Base-by-base conservation (phyloP, 2,329 filamentous ascomycete genomes). In the Purpureocillium lavendulum region DNA sequence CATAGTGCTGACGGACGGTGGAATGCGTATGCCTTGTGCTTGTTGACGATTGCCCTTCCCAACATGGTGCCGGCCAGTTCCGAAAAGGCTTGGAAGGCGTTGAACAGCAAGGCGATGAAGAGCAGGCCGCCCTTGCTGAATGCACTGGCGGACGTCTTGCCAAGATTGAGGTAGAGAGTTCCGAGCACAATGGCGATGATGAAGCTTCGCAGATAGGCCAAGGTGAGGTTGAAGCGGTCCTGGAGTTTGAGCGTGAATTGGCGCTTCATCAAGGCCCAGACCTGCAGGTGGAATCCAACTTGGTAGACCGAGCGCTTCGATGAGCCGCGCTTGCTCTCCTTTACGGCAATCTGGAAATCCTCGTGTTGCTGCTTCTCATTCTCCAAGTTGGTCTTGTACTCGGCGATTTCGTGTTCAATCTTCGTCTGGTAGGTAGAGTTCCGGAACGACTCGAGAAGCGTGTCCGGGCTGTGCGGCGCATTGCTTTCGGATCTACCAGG, bases 211-310 rank as follows among this genome's bases (percentile, higher is more conserved):
- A 73, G 47, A 84, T 84, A 92, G 2, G 81, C 81, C 24, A 92
- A 76, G 12, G 70, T 65, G 6, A 94, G 69, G n/a, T 80, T 79
- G 53, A 89, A 83, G 42, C 82, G 82, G 57, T 94, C 87, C 59
- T 94, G 86, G 67, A 87, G 82, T 65, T 92, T 92, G 51, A 94
- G 80, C 38, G 83, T 69, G 57, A 88, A 92, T 57, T 94, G 87
- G 5, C 87, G 78, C 58, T 87, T 82, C 73, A 89, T 84, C 45
- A 92, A 63, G 1, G 84, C 84, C 82, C 82, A 89, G 16, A 92
- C 72, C 57, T 94, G 88, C 2, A 86, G 67, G 47, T 88, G 78
- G 62, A 92, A 92, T 0, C 87, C 86, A 39, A 89, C 82, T 1
- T 80, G 82, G 62, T 94, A 94, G 28, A 90, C 83, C 0, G 85